These are phyloP conservation scores for Xylariaceae sp. DNA, from an alignment of 2,329 filamentous ascomycete species.

Conservation along the genomic window DNA sequence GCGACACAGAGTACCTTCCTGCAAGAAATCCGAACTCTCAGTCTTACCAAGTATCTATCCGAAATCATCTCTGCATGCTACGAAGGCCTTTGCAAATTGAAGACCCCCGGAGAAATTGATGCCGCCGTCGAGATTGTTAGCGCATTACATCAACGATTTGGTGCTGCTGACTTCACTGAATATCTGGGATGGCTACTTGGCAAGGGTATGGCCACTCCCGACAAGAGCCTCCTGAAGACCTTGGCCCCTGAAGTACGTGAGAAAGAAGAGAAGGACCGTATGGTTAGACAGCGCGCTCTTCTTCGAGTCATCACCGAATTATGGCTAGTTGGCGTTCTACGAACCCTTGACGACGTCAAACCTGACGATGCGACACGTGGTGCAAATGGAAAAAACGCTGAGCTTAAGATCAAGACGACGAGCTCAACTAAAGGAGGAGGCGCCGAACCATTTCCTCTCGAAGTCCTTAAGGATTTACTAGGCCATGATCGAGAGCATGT, in stretches of 20 bases:
- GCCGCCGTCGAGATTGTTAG: conserved; percentile 90
- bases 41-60: conserved; percentile 92
- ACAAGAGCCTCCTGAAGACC: conserved; percentile 76
- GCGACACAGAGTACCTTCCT: conserved; percentile 79
- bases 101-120: conserved; percentile 85
- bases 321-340: conserved; percentile 86
- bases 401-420: conserved; percentile 51
- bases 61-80: conserved; percentile 96
- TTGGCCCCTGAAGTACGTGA: conserved; percentile 79
- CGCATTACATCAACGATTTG: conserved; percentile 93
- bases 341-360: conserved; percentile 68
- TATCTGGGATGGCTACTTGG: conserved; percentile 90
- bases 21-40: conserved; percentile 84
- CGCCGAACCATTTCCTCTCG: conserved; percentile 88
- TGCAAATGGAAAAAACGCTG: conserved; percentile 59
- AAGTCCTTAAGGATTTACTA: conserved; percentile 95
- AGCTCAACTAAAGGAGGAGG: conserved; percentile 59
- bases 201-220: conserved; percentile 84
- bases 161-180: conserved; percentile 82
- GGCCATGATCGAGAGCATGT: conserved; percentile 89
- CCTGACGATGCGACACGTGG: conserved; percentile 62
- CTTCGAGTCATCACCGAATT: conserved; percentile 90
- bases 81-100: conserved; percentile 88
- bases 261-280: conserved; percentile 90
- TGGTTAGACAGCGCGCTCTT: conserved; percentile 79